phyloP scores from a whole-genome alignment of 495 filamentous ascomycete species.

The Podospora pseudopauciseta region DNA sequence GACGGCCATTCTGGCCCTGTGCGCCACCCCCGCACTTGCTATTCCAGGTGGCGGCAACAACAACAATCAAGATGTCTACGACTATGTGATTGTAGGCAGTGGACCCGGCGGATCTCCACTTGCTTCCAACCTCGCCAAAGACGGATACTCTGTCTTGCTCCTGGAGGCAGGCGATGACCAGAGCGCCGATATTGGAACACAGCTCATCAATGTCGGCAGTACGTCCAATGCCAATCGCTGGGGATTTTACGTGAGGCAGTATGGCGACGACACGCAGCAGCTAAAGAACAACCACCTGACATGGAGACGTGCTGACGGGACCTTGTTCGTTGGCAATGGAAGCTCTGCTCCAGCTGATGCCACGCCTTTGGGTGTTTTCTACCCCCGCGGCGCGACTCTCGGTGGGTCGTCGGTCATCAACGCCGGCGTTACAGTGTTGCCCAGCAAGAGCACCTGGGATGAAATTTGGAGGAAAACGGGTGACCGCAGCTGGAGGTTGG shows the following conservation, averaged over 20 bases:
- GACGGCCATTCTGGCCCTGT: neutral
- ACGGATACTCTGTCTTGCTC: constrained; percentile 52
- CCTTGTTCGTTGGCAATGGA: constrained; percentile 33
- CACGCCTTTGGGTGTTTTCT: constrained; percentile 42
- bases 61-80: constrained; percentile 34
- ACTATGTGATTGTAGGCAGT: constrained; percentile 58
- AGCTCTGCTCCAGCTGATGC: constrained; percentile 37
- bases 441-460: constrained; percentile 46
- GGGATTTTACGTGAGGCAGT: constrained; percentile 42
- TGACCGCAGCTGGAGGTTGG: constrained; percentile 40
- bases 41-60: neutral
- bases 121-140: constrained; percentile 52
- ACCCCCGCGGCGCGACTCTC: constrained; percentile 46
- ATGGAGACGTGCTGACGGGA: constrained; percentile 29
- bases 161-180: constrained; percentile 59
- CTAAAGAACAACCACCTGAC: constrained; percentile 38
- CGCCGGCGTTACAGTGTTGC: constrained; percentile 37
- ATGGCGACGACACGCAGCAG: constrained; percentile 29
- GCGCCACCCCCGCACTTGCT: neutral
- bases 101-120: constrained; percentile 57
- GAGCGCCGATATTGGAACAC: constrained; percentile 35
- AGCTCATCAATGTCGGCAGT: constrained; percentile 24
- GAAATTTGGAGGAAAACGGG: constrained; percentile 44
- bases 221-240: constrained; percentile 34
- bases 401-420: constrained; percentile 48